A percentile compares a stretch with the other conserved stretches of the same genome.
phyloP scores from a whole-genome alignment of 2,329 filamentous ascomycete species.

The Didymella sp. region DNA sequence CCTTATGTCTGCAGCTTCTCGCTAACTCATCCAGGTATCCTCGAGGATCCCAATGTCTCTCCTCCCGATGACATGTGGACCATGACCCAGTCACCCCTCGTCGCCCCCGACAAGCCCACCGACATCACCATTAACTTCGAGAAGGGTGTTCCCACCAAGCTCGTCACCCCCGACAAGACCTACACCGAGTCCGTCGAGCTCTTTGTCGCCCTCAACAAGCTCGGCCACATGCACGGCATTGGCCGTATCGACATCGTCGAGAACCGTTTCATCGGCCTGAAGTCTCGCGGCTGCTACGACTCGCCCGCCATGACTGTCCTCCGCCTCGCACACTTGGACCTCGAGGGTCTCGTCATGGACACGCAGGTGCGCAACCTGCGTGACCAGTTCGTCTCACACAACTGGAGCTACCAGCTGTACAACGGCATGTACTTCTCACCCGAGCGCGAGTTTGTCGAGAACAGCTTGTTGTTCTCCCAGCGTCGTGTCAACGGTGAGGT shows the following conservation, averaged over 20 bases:
- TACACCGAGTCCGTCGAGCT: conserved; percentile 74
- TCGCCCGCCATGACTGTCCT: conserved; percentile 56
- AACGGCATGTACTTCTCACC: conserved; percentile 74
- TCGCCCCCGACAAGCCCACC: conserved; percentile 73
- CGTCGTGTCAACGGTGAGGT: conserved; percentile 58
- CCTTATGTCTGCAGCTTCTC: background rate
- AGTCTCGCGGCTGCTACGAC: conserved; percentile 82
- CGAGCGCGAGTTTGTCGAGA: conserved; percentile 74
- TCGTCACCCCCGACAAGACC: conserved; percentile 64
- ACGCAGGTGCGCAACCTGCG: conserved; percentile 71
- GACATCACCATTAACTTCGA: conserved; percentile 76
- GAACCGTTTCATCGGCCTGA: conserved; percentile 80
- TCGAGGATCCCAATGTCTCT: conserved; percentile 70
- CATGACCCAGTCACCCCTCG: conserved; percentile 70
- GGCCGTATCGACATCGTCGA: conserved; percentile 85
- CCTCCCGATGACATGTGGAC: conserved; percentile 84
- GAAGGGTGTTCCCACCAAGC: conserved; percentile 75
- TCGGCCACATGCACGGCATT: conserved; percentile 75
- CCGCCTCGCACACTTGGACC: conserved; percentile 65
- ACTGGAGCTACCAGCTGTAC: conserved; percentile 57
- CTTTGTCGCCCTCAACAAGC: conserved; percentile 74
- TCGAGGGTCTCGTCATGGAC: conserved; percentile 72
- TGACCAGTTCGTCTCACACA: conserved; percentile 71
- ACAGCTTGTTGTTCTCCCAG: conserved; percentile 56
- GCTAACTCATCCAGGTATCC: conserved; percentile 52